A percentile compares a stretch with the other conserved stretches of the same genome.
Conservation (phyloP, 805 yeast genomes). For the Metschnikowia colocasiae region DNA sequence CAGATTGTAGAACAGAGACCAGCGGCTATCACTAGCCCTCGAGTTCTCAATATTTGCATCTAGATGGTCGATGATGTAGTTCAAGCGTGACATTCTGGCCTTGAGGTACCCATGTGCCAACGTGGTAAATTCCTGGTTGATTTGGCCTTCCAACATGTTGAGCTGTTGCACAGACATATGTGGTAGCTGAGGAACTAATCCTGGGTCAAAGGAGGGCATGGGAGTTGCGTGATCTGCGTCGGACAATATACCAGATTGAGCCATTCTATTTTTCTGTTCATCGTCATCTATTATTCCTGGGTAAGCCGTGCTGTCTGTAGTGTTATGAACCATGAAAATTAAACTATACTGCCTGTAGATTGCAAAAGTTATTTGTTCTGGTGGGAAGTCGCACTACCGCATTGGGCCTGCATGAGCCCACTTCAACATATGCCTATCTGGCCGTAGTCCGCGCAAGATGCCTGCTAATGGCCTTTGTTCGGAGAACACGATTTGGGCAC, state of each 20-base stretch:
- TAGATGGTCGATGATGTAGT: slow-evolving; percentile 23
- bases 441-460: slow-evolving; percentile 2
- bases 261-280: background rate
- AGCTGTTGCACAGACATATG: slow-evolving; percentile 24
- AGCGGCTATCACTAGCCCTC: slow-evolving; percentile 28
- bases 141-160: slow-evolving; percentile 18
- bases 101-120: slow-evolving; percentile 25
- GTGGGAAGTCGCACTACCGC: slow-evolving; percentile 7
- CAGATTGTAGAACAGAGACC: slow-evolving; percentile 31
- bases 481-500: background rate
- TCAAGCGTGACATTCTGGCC: slow-evolving; percentile 29
- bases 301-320: background rate
- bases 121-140: slow-evolving; percentile 23
- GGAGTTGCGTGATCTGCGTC: background rate
- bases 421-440: background rate
- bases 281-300: background rate
- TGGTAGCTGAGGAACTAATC: slow-evolving; percentile 17
- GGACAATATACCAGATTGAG: background rate
- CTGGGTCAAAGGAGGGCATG: slow-evolving; percentile 12
- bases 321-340: slow-evolving; percentile 3
- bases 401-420: slow-evolving; percentile 4
- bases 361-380: slow-evolving; percentile 5
- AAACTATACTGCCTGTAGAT: slow-evolving; percentile 2
- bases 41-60: slow-evolving; percentile 24
- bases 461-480: background rate